A percentile compares a stretch with the other conserved stretches of the same genome.
phyloP scores from a whole-genome alignment of 306 rosid genomes.

The Ormosia semicastrata region DNA sequence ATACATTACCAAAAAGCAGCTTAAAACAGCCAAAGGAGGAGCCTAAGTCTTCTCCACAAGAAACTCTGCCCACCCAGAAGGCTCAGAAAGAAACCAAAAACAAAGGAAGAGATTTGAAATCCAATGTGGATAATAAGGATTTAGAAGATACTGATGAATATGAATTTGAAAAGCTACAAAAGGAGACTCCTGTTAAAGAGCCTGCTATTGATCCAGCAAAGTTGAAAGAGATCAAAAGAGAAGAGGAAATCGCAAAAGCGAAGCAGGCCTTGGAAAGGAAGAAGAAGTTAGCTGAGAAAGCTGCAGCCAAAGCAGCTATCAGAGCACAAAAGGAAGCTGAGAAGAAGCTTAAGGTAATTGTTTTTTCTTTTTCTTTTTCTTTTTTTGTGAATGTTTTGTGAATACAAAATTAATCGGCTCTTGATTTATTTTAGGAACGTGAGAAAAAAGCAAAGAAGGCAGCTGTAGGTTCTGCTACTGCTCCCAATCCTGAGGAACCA shows the following conservation, averaged over 20 bases:
- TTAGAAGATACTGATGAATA: conserved; percentile 45
- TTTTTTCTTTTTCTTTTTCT: no score
- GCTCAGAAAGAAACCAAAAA: conserved; percentile 57
- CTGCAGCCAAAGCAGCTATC: conserved; percentile 70
- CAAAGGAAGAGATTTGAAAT: conserved; percentile 40
- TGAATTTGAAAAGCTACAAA: conserved; percentile 41
- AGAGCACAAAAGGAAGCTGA: conserved; percentile 79
- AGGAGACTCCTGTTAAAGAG: conserved; percentile 43
- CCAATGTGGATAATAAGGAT: conserved; percentile 28
- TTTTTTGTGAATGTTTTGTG: background rate
- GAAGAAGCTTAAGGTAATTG: conserved; percentile 69
- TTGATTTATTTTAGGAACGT: conserved; percentile 52
- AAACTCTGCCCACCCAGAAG: conserved; percentile 41
- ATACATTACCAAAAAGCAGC: conserved; percentile 35
- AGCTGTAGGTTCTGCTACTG: conserved; percentile 32
- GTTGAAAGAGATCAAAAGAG: conserved; percentile 77
- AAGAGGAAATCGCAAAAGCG: conserved; percentile 76
- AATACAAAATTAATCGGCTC: background rate
- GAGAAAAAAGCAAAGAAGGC: conserved; percentile 84
- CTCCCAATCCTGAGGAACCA: conserved; percentile 43
- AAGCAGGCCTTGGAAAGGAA: conserved; percentile 86
- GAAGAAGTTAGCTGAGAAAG: conserved; percentile 77
- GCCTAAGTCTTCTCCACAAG: conserved; percentile 39
- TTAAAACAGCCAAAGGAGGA: conserved; percentile 57
- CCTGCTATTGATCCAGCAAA: conserved; percentile 56